phyloP scores from a whole-genome alignment of 306 rosid species.

The Prunus salicina region DNA sequence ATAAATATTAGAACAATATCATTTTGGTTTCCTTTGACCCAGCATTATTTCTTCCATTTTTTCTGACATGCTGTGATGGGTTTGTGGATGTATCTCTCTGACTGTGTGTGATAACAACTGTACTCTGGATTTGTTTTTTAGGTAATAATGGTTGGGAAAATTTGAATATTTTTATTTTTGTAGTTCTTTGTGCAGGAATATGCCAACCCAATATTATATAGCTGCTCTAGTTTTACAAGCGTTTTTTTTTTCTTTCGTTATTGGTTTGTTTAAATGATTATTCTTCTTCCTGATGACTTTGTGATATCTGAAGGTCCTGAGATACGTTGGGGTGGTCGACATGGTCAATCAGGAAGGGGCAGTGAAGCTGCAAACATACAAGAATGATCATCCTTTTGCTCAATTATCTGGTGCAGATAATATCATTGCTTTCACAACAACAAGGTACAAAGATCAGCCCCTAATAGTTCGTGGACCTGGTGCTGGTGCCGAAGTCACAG shows the following conservation, averaged over 20 bases:
- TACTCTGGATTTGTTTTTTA: not conserved
- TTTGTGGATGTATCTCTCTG: not conserved
- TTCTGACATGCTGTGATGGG: not conserved
- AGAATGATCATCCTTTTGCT: constrained; percentile 93
- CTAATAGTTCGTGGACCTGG: constrained; percentile 95
- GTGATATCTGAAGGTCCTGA: constrained; percentile 69
- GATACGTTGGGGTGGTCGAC: constrained; percentile 95
- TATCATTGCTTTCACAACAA: constrained; percentile 88
- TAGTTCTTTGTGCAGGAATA: not conserved
- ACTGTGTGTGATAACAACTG: not conserved
- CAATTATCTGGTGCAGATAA: constrained; percentile 93
- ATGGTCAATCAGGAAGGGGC: constrained; percentile 60
- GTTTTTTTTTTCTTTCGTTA: not conserved
- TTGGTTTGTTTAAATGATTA: not conserved
- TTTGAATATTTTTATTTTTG: not conserved
- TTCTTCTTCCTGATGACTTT: not conserved
- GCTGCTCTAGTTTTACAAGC: too few relatives aligned
- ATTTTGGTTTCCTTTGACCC: not conserved
- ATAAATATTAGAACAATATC: not conserved
- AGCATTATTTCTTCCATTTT: not conserved
- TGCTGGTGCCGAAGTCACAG: constrained; percentile 98
- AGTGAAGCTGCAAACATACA: constrained; percentile 77
- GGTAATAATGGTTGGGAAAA: not conserved
- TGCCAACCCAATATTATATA: too few relatives aligned
- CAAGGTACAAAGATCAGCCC: constrained; percentile 77